Percentiles rank a stretch among this genome's conserved stretches.
Conservation (phyloP, 495 filamentous ascomycete genomes). For the Hyaloscypha variabilis region DNA sequence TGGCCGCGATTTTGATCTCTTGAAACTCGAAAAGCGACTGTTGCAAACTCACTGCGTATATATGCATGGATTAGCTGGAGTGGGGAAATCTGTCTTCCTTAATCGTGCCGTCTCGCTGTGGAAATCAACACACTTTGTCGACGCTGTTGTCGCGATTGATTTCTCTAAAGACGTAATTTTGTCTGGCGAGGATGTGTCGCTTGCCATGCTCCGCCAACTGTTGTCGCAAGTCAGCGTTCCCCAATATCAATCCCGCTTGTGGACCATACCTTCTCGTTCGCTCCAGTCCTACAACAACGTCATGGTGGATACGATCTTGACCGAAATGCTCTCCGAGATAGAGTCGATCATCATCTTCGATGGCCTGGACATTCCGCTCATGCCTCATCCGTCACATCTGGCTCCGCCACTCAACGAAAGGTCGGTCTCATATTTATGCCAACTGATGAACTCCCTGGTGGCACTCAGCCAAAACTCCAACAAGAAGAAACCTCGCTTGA, state of each 20-base stretch:
- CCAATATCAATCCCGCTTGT: slow-evolving; percentile 1
- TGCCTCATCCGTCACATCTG: not conserved
- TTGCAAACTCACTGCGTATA: slow-evolving; percentile 1
- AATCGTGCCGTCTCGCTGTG: not conserved
- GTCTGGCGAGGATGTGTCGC: slow-evolving; percentile 4
- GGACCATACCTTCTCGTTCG: slow-evolving; percentile 8
- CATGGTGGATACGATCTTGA: slow-evolving; percentile 1
- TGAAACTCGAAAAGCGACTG: slow-evolving; percentile 15
- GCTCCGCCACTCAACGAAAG: slow-evolving; percentile 8
- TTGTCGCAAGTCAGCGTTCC: slow-evolving; percentile 1
- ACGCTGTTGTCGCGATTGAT: slow-evolving; percentile 12
- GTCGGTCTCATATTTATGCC: not conserved
- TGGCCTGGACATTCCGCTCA: slow-evolving; percentile 6
- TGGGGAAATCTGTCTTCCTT: slow-evolving; percentile 15
- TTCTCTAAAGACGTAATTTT: too few relatives aligned
- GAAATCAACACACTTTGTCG: slow-evolving; percentile 13
- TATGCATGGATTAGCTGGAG: slow-evolving; percentile 10
- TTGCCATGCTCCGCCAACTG: slow-evolving; percentile 6
- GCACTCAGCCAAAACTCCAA: not conserved
- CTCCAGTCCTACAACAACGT: slow-evolving; percentile 6
- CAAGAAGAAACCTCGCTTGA: not conserved
- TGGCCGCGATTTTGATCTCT: slow-evolving; percentile 17
- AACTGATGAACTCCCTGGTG: not conserved
- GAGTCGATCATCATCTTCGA: slow-evolving; percentile 4
- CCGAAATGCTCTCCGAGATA: not conserved